Conservation (phyloP, 2,329 filamentous ascomycete species). For the Tolypocladium guangdongense region DNA sequence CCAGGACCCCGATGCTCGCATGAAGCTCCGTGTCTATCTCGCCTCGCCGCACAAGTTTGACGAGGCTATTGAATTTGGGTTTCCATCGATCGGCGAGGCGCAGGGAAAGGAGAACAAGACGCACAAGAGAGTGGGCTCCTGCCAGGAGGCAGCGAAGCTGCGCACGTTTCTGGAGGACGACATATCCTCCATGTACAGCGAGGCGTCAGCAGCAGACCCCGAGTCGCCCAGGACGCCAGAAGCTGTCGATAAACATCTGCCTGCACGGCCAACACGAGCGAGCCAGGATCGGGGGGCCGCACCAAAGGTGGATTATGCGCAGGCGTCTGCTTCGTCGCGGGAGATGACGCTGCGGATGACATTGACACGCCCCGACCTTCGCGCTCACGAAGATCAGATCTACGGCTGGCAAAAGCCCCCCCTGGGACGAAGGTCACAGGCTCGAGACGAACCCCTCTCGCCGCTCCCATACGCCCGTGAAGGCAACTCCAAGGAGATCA, state of each 20-base stretch:
- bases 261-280: conserved; percentile 14
- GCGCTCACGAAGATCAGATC: conserved; percentile 60
- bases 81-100: conserved; percentile 52
- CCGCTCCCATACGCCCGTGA: conserved; percentile 19
- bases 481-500: conserved; percentile 36
- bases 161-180: conserved; percentile 51
- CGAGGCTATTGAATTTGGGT: conserved; percentile 88
- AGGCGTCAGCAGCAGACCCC: conserved; percentile 42
- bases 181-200: conserved; percentile 41
- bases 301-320: conserved; percentile 32
- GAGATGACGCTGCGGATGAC: conserved; percentile 98
- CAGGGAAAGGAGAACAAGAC: conserved; percentile 18
- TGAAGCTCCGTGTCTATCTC: conserved; percentile 76
- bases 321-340: conserved; percentile 46
- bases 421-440: conserved; percentile 31
- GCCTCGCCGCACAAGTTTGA: conserved; percentile 92
- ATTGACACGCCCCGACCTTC: conserved; percentile 77
- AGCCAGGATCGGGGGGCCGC: conserved; percentile 14
- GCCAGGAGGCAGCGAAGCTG: conserved; percentile 27
- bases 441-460: conserved; percentile 22
- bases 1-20: conserved; percentile 76
- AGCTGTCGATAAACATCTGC: conserved; percentile 28
- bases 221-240: conserved; percentile 50
- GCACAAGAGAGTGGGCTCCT: conserved; percentile 12
- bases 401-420: conserved; percentile 52